A percentile compares a stretch with the other conserved stretches of the same genome.
Evolutionary conservation across 305 asterid genomes (phyloP).

Genomic region (Fraxinus albicans): DNA sequence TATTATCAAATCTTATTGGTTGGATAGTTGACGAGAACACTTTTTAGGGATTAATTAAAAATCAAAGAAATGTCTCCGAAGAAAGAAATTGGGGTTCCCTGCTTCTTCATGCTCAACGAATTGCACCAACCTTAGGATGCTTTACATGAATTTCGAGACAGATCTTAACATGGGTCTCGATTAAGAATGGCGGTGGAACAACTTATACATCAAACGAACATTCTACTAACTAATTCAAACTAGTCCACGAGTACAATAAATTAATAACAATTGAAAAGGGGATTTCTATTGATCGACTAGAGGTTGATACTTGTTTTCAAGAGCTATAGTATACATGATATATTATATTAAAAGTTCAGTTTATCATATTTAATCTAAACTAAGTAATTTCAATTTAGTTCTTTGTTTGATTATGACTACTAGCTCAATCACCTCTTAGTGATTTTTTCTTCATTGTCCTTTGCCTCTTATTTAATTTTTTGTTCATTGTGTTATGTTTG

Average conservation of each 20-base stretch:
- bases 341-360: no score
- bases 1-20: not conserved
- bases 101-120: not conserved
- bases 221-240: not conserved
- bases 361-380: no score
- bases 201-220: not conserved
- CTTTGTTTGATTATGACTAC: not conserved
- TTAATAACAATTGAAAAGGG: not conserved
- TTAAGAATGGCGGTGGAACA: no score
- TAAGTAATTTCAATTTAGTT: no score
- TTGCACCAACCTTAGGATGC: not conserved
- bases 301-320: not conserved
- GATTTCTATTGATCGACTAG: not conserved
- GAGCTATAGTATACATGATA: not conserved
- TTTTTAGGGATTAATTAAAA: not conserved
- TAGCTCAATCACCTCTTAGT: not conserved
- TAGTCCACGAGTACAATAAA: no score
- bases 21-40: not conserved
- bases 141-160: not conserved
- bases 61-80: not conserved
- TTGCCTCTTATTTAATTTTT: not conserved
- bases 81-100: not conserved
- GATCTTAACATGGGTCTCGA: not conserved
- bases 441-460: not conserved
- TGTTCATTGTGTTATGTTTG: no score